Evolutionary conservation across 2,329 filamentous ascomycete genomes (phyloP), one percentile per base, ranked within the genome.

Genomic region (Fusarium tanahbumbuense): DNA sequence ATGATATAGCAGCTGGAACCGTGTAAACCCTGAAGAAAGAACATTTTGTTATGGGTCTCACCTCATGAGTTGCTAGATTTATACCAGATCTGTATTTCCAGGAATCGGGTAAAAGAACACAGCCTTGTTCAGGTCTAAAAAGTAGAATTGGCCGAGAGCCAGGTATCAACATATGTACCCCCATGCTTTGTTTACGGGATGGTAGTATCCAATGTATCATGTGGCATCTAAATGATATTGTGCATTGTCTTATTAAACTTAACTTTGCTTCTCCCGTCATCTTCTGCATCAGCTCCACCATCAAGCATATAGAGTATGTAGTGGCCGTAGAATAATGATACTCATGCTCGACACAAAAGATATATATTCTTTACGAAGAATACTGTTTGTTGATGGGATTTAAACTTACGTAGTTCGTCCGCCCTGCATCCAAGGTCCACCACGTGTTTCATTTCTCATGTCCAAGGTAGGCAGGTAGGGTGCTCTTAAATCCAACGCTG

Each of bases 351-450:
- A 37, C 10, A n/a, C 34, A 11, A 37, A n/a, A 11, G 34, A 18
- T 32, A 10, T 20, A 30, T 7, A 15, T 46, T 20, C 8, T 40
- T 22, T 16, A 15, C 48, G 15, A 53, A 37, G 32, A 25, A 41
- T 40, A 18, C n/a, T 28, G 13, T 8, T 15, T 60, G 70, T 62
- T 72, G 65, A 60, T 70, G 63, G 73, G 57, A 74, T 73, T 70
- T 49, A 72, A 54, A 68, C 67, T 50, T 63, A 70, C 67, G 56
- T 63, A 70, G 73, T 73, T 75, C 71, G 67, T 71, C 71, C 67
- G 69, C 60, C 73, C 61, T 75, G 73, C 71, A 73, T 75, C 59
- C 58, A 63, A 59, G 60, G 63, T 53, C 64, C 69, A 75, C 73
- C 70, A 75, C 73, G 73, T 75, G 73, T 74, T 61, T 57, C 27